Conservation (phyloP, 306 rosid species). For the Fragaria nilgerrensis region DNA sequence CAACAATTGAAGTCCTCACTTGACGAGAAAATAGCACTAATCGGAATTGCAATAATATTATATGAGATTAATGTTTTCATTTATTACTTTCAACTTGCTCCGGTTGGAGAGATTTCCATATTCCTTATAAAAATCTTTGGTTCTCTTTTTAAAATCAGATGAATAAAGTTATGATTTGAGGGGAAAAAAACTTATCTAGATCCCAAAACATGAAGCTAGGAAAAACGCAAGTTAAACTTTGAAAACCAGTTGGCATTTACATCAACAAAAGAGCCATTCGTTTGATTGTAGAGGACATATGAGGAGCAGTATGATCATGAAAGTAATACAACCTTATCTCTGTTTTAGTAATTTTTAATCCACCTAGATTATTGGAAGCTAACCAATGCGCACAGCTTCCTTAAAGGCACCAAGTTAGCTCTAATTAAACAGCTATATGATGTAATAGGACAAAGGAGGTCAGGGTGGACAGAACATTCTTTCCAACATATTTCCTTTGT, state of each 20-base stretch:
- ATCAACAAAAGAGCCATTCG: not conserved
- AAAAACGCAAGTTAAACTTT: not conserved
- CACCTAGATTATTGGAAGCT: conserved; percentile 3
- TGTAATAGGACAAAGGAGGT: not conserved
- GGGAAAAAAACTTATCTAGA: not conserved
- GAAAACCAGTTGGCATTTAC: not conserved
- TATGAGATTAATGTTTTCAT: not conserved
- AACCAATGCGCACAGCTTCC: not conserved
- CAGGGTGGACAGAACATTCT: not conserved
- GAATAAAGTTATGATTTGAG: not conserved
- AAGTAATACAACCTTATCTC: not conserved
- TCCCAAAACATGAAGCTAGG: not conserved
- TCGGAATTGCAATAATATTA: not conserved
- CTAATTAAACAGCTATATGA: not conserved
- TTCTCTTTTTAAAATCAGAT: not conserved
- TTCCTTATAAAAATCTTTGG: not conserved
- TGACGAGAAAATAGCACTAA: not conserved
- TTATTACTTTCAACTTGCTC: not conserved
- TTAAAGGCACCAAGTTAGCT: conserved; percentile 2
- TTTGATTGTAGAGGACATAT: not conserved
- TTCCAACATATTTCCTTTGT: not conserved
- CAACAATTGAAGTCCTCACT: not conserved
- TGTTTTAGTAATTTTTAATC: not conserved
- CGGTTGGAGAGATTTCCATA: not conserved
- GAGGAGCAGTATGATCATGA: not conserved